Percentiles rank a stretch among this genome's conserved stretches.
phyloP scores from a whole-genome alignment of 306 rosid species.

The Pterocarpus macrocarpus region DNA sequence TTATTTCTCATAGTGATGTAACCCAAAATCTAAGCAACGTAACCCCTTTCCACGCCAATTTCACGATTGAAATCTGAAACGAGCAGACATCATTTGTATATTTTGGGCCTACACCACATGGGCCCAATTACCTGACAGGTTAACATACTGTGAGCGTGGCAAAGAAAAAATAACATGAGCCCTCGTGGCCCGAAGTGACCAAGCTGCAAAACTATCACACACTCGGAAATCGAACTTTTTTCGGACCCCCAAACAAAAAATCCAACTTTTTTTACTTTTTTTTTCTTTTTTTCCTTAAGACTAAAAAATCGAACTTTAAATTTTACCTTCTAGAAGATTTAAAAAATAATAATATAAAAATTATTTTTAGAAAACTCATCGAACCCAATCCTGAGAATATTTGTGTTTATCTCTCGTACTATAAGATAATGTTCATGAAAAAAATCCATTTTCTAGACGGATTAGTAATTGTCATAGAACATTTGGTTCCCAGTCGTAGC shows the following conservation, averaged over 20 bases:
- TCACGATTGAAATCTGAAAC: conserved; percentile 43
- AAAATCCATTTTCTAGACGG: too few species aligned
- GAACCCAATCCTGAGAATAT: too few species aligned
- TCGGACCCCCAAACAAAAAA: background rate
- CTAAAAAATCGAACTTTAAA: too few species aligned
- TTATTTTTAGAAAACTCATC: too few species aligned
- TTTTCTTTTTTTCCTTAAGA: too few species aligned
- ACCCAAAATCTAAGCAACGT: conserved; percentile 38
- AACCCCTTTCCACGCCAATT: conserved; percentile 7
- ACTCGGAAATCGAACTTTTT: background rate
- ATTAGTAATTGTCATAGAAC: too few species aligned
- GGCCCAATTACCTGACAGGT: conserved; percentile 46
- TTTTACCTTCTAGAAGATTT: too few species aligned
- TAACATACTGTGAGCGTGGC: background rate
- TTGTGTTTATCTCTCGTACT: too few species aligned
- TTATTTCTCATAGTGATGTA: background rate
- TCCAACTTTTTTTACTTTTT: too few species aligned
- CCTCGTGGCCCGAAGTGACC: conserved; percentile 10
- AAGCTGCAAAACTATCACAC: conserved; percentile 36
- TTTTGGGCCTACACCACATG: conserved; percentile 59
- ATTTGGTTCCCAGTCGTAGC: too few species aligned
- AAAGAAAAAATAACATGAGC: conserved; percentile 37
- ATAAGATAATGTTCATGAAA: too few species aligned
- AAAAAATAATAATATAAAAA: too few species aligned
- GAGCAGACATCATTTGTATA: background rate